Conservation (phyloP, 1,284 basidiomycete species). For the Anthracocystis setariae region DNA sequence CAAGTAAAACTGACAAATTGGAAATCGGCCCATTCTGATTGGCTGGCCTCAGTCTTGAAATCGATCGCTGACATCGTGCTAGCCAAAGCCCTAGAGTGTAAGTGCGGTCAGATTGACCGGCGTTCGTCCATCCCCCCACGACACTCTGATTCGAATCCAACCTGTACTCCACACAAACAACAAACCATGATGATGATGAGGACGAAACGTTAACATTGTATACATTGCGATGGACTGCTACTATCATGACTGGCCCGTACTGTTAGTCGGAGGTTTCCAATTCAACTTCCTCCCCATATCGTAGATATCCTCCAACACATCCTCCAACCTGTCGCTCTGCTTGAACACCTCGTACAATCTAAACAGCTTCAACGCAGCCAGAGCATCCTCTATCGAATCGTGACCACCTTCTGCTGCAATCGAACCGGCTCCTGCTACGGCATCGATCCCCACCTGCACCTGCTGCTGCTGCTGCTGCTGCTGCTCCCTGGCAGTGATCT, state of each 20-base stretch:
- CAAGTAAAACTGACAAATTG: not conserved
- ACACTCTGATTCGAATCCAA: too few relatives aligned
- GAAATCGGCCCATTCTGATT: slow-evolving; percentile 17
- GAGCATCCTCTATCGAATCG: slow-evolving; percentile 92
- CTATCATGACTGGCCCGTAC: too few relatives aligned
- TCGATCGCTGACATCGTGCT: too few relatives aligned
- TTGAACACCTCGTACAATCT: slow-evolving; percentile 84
- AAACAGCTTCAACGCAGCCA: slow-evolving; percentile 86
- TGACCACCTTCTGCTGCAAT: slow-evolving; percentile 71
- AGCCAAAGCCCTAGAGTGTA: too few relatives aligned
- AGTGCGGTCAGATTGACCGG: too few relatives aligned
- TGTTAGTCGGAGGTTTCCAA: slow-evolving; percentile 52
- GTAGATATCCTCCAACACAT: slow-evolving; percentile 81
- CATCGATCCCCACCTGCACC: slow-evolving; percentile 9
- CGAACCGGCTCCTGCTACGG: slow-evolving; percentile 24
- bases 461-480: slow-evolving; percentile 11
- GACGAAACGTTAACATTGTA: too few relatives aligned
- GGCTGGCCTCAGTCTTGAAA: too few relatives aligned
- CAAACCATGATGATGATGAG: too few relatives aligned
- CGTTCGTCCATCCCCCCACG: too few relatives aligned
- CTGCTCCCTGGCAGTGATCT: slow-evolving; percentile 25
- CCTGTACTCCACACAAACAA: too few relatives aligned
- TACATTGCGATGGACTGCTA: too few relatives aligned
- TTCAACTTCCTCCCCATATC: slow-evolving; percentile 69
- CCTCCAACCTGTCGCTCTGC: slow-evolving; percentile 80